Percentiles rank a stretch among this genome's conserved stretches.
phyloP scores from a whole-genome alignment of 139 green algal species.

The Volvox africanus region DNA sequence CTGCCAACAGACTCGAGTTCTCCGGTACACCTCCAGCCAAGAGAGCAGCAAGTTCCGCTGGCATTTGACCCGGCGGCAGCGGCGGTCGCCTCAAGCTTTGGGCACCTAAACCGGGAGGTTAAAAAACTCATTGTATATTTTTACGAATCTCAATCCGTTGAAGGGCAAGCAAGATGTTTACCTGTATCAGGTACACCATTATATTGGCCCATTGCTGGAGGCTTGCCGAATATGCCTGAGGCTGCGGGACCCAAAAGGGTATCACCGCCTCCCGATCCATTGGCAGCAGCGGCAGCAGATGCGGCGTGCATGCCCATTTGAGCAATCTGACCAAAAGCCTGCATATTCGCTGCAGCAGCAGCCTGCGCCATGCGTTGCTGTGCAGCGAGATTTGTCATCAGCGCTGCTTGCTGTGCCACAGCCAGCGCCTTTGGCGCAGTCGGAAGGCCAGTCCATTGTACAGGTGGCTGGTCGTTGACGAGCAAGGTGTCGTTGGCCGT shows the following conservation, averaged over 20 bases:
- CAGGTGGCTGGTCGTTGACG: slow-evolving; percentile 20
- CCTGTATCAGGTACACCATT: neutral
- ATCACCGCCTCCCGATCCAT: neutral
- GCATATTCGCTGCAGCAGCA: slow-evolving; percentile 8
- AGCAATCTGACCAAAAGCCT: slow-evolving; percentile 3
- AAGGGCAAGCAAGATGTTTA: neutral
- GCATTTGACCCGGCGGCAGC: slow-evolving; percentile 14
- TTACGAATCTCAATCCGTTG: neutral
- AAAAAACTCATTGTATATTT: neutral
- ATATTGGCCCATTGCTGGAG: neutral
- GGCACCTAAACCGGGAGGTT: neutral
- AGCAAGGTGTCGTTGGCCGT: slow-evolving; percentile 9
- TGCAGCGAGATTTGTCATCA: slow-evolving; percentile 10
- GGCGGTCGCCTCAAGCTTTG: slow-evolving; percentile 22
- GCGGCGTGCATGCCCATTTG: slow-evolving; percentile 15
- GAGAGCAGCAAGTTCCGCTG: slow-evolving; percentile 26
- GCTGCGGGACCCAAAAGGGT: neutral
- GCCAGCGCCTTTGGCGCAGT: neutral
- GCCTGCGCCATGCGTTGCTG: slow-evolving; percentile 45
- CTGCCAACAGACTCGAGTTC: slow-evolving; percentile 25
- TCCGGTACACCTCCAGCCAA: slow-evolving; percentile 20
- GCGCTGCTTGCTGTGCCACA: slow-evolving; percentile 38
- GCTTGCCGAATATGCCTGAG: slow-evolving; percentile 2
- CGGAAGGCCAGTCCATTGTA: neutral
- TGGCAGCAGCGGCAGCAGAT: neutral